A percentile compares a stretch with the other conserved stretches of the same genome.
Evolutionary conservation across 768 basidiomycete genomes (phyloP).

Genomic region (Pleurotus tuber-regium): DNA sequence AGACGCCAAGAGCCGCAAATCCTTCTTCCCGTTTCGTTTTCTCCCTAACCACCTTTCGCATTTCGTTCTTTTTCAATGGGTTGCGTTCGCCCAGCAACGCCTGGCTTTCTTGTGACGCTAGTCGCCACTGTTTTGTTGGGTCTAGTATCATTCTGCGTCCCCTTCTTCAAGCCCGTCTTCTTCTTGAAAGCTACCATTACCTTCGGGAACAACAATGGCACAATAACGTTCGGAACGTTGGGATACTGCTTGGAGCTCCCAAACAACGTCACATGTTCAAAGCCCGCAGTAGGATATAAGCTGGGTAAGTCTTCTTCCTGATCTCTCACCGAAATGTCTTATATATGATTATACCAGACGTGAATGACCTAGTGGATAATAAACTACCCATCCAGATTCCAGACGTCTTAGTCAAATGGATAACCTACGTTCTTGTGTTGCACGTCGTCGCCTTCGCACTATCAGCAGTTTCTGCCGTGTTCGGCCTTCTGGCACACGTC

Average conservation of each 20-base stretch:
- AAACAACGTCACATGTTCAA: conserved; percentile 68
- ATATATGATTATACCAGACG: conserved; percentile 47
- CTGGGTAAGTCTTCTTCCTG: conserved; percentile 55
- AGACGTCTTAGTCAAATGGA: conserved; percentile 84
- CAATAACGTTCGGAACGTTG: conserved; percentile 82
- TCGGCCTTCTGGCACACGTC: conserved; percentile 87
- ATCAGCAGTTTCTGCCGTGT: conserved; percentile 67
- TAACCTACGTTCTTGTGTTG: conserved; percentile 90
- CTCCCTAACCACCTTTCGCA: neutral
- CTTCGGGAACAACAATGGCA: conserved; percentile 45
- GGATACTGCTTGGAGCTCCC: conserved; percentile 80
- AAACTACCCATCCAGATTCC: conserved; percentile 69
- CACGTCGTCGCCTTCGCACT: conserved; percentile 85
- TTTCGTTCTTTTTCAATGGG: conserved; percentile 43
- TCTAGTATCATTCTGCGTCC: conserved; percentile 88
- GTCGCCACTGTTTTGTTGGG: conserved; percentile 75
- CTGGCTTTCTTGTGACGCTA: conserved; percentile 83
- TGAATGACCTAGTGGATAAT: conserved; percentile 78
- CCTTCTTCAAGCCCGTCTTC: conserved; percentile 82
- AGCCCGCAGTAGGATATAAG: conserved; percentile 80
- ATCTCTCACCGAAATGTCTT: conserved; percentile 3
- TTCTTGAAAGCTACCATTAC: conserved; percentile 78
- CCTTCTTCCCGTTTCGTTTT: neutral
- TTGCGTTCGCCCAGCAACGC: conserved; percentile 79
- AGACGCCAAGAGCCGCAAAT: no score